Evolutionary conservation across 1,284 basidiomycete genomes (phyloP), one percentile per base, ranked within the genome.

Genomic region (Athelia sp.): DNA sequence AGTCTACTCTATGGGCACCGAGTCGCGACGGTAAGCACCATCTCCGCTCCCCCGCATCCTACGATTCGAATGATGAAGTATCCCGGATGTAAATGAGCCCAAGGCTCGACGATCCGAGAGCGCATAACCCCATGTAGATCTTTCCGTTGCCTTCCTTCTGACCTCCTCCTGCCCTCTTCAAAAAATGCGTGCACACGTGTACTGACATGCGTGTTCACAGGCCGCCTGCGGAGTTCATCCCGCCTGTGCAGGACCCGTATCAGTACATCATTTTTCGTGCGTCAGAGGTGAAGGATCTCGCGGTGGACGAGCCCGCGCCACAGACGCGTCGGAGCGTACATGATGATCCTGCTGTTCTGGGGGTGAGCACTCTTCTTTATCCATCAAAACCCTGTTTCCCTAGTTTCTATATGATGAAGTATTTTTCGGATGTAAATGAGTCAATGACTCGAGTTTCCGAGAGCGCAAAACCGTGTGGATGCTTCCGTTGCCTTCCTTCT

Each of bases 1-100:
- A 91, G 91, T 93, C 34, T 90, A 78, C 60, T 92, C 89, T 40
- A 91, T 92, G 88, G 90, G 90, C 32, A 93, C 91, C 4, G 90
- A 93, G 65, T 77, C 82, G 51, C 82, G 91, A 61, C 79, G 87
- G 80, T 90, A 69, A 72, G 85, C 74, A n/a, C n/a, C n/a, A 46
- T 55, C 48, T 53, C 36, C 23, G 36, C 50, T 43, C 45, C 26
- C 23, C 43, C 45, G 47, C 15, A n/a, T n/a, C 32, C 19, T 21
- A n/a, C 51, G 45, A 24, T 17, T 48, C n/a, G 23, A 14, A 76
- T 73, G 73, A 76, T 44, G 43, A 71, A 48, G 58, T 61, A 74
- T 64, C 63, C 64, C 75, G 79, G 79, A 81, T 79, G 74, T 78
- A 72, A 76, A 73, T 58, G 70, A 72, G 70, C 65, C 63, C 54